Evolutionary conservation across 176 grass and related monocot genomes (phyloP), one percentile per base, ranked within the genome.

Genomic region (Puya raimondii): DNA sequence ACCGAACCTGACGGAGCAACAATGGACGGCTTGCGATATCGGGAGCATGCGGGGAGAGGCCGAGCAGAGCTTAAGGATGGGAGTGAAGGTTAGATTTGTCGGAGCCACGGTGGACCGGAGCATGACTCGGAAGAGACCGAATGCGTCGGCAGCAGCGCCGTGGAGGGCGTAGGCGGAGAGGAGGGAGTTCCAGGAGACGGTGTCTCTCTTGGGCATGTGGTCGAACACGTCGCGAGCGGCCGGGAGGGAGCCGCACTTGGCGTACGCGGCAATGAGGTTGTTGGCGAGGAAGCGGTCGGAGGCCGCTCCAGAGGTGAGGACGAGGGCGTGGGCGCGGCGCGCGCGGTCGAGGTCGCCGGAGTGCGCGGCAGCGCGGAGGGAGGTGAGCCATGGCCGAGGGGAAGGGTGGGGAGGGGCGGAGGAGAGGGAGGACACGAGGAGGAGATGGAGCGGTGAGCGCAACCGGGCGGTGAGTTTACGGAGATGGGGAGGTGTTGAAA

Each of bases 161-260:
- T 69, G 74, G 26, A 59, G 27, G 65, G 65, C 65, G 65, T 68
- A 68, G 17, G 51, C 26, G 7, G 74, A 77, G 18, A 75, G 63
- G 22, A 75, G 75, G 18, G 75, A 69, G 74, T 77, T 77, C 74
- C 65, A 77, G 17, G 65, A 59, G 11, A 77, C 51, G 52, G 65
- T 7, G 33, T 77, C 29, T 18, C 26, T 52, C 33, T 75, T 12
- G 51, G 52, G 52, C 65, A 25, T 69, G 69, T 49, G 65, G 29
- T 77, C 65, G 65, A 77, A 77, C 74, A 77, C 13, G 50, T 33
- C 29, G 51, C 74, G 64, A 13, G 74, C 64, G 27, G n/a, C 48
- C 12, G 18, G 12, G 18, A 77, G 74, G 17, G 29, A 77, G 20
- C 74, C 65, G 18, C 51, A 49, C 25, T 69, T 61, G 65, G 74